Base-by-base conservation (phyloP, 495 filamentous ascomycete species). In the Bacidia gigantensis region DNA sequence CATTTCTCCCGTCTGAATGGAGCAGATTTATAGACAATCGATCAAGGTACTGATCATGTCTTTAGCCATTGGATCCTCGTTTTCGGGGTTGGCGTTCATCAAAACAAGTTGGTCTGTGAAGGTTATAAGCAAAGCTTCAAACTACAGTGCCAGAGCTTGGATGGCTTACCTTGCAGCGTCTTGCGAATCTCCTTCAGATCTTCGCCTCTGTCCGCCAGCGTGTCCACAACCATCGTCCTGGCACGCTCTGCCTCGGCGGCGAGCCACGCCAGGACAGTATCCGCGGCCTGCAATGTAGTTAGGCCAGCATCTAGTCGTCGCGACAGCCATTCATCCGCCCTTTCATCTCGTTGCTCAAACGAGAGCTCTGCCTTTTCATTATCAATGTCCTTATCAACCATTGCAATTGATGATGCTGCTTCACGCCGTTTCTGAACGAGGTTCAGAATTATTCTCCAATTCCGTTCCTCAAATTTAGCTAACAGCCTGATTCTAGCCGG, bases 391-490 rank as follows among this genome's bases (percentile, higher is more conserved):
- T 73, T 63, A 45, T 95, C 89, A 0, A 84, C 82, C 0, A 74
- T 66, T 0, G 60, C 69, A 0, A 97, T 63, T 25, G 79, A 76
- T 0, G 77, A 67, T 0, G 77, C 77, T 64, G 86, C 94, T 12
- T 86, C 83, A 23, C 79, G 69, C 39, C 93, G 71, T 32, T 95
- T 65, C 55, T 73, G 72, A 39, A 92, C 65, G 1, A 94, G 71
- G 59, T 79, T 83, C 10, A 59, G 68, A 11, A 84, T 79, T 67
- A 94, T 93, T 53, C 88, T 85, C 62, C 93, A 96, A 53, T 95
- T 84, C 57, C 85, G 90, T 67, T 96, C 89, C 40, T 93, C 83
- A 63, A 99, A 97, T 60, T 99, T 99, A 2, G 89, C 92, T 0
- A 97, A 74, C 3, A 84, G 76, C 1, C 92, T 76, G 26, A 96